Evolutionary conservation across 2,329 filamentous ascomycete species (phyloP).

Genomic region (Stagonosporopsis cucurbitacearum): DNA sequence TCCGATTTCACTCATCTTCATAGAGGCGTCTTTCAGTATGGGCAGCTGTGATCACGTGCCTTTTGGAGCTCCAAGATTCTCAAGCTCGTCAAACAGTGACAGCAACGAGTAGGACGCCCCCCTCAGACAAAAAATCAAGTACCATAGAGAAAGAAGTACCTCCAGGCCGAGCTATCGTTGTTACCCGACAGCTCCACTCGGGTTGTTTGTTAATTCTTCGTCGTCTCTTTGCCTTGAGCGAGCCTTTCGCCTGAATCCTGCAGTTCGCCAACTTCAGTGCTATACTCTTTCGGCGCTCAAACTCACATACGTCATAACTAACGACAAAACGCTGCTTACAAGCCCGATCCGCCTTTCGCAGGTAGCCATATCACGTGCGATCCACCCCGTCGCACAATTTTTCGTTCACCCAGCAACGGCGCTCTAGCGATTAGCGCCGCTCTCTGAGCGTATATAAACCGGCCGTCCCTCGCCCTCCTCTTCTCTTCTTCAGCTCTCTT

Average conservation of each 20-base stretch:
- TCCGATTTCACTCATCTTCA: neutral
- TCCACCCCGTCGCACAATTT: neutral
- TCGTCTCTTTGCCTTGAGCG: too few relatives aligned
- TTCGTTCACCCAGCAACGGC: neutral
- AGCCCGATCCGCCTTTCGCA: neutral
- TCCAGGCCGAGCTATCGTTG: too few relatives aligned
- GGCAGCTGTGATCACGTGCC: neutral
- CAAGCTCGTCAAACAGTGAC: too few relatives aligned
- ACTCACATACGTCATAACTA: neutral
- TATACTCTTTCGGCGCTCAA: neutral
- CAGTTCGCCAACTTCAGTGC: too few relatives aligned
- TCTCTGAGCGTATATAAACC: conserved; percentile 3
- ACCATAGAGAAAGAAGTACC: neutral
- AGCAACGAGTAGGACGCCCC: neutral
- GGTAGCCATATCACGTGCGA: conserved; percentile 3
- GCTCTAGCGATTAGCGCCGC: conserved; percentile 10
- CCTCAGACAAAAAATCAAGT: neutral
- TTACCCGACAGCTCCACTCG: too few relatives aligned
- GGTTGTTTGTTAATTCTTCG: too few relatives aligned
- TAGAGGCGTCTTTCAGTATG: neutral
- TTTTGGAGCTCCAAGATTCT: neutral
- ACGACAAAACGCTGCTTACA: neutral
- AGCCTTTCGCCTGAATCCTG: too few relatives aligned
- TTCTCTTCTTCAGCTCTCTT: conserved; percentile 19
- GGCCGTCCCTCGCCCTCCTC: conserved; percentile 9